phyloP scores from a whole-genome alignment of 139 green algal species.

The Coelastrella sp. region DNA sequence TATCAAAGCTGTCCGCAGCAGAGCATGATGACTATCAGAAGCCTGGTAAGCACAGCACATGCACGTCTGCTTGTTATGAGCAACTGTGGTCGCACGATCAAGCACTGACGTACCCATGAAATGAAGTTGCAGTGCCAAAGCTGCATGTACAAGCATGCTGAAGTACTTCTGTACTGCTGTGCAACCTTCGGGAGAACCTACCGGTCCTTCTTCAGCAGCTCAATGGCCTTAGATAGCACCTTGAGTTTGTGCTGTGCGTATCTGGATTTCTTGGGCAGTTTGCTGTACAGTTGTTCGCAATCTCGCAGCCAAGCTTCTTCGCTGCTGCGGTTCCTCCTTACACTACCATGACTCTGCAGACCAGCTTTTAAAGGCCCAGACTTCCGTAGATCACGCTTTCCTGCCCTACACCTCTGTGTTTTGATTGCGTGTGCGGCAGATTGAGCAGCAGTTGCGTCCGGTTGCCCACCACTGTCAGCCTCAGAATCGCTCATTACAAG shows the following conservation, averaged over 20 bases:
- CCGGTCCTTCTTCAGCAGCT: neutral
- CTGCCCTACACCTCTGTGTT: neutral
- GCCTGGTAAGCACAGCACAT: no score
- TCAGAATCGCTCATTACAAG: no score
- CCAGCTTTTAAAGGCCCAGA: neutral
- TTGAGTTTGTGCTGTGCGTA: constrained; percentile 17
- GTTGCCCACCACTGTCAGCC: no score
- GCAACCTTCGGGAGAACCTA: no score
- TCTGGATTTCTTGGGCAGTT: neutral
- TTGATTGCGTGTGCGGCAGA: no score
- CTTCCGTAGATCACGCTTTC: neutral
- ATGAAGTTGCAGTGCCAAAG: no score
- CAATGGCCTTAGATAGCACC: constrained; percentile 1
- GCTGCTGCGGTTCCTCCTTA: neutral
- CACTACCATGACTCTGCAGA: neutral
- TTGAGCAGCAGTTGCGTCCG: no score
- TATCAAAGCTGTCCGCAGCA: no score
- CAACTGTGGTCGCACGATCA: no score
- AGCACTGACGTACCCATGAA: no score
- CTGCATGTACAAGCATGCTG: neutral
- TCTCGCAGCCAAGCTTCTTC: neutral
- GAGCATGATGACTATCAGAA: no score
- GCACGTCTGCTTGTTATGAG: no score
- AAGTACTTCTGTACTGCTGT: neutral
- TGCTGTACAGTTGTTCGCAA: neutral